Percentiles rank a stretch among this genome's conserved stretches.
Evolutionary conservation across 805 yeast species (phyloP).

Genomic region (Zygosaccharomyces kombuchaensis): DNA sequence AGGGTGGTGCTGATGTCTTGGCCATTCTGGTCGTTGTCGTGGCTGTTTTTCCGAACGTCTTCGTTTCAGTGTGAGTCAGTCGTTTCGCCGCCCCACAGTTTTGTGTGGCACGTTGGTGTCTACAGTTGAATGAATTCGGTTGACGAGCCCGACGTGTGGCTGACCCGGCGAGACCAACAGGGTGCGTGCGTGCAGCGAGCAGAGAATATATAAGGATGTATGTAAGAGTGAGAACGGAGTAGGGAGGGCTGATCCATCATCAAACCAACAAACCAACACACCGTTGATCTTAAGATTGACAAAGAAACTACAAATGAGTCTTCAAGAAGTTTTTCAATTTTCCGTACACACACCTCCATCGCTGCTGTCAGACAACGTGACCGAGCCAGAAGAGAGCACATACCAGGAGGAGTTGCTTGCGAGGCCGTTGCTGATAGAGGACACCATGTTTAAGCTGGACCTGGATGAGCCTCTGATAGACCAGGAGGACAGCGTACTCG

Average conservation of each 20-base stretch:
- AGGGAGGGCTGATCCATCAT: not conserved
- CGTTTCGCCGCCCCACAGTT: conserved; percentile 7
- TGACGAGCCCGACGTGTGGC: conserved; percentile 1
- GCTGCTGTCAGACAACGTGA: conserved; percentile 11
- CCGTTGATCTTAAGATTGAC: not conserved
- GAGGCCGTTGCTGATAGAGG: conserved; percentile 11
- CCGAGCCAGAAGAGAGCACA: conserved; percentile 6
- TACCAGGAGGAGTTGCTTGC: conserved; percentile 9
- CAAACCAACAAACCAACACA: not conserved
- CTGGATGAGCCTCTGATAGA: conserved; percentile 6
- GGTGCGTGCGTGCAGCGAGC: not conserved
- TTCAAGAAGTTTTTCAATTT: conserved; percentile 4
- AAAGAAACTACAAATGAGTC: not conserved
- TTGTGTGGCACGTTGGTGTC: conserved; percentile 5
- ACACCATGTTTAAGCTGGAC: conserved; percentile 16
- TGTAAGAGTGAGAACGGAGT: not conserved
- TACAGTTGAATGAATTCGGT: not conserved
- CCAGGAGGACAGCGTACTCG: conserved; percentile 1
- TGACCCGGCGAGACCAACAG: conserved; percentile 5
- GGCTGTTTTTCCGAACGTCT: not conserved
- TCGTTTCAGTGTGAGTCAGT: conserved; percentile 8
- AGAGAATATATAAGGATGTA: conserved; percentile 1
- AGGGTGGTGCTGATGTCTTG: conserved; percentile 37
- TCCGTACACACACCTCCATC: conserved; percentile 10
- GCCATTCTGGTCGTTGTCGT: not conserved